phyloP scores from a whole-genome alignment of 2,329 filamentous ascomycete genomes.

The Kalmusia sp. region DNA sequence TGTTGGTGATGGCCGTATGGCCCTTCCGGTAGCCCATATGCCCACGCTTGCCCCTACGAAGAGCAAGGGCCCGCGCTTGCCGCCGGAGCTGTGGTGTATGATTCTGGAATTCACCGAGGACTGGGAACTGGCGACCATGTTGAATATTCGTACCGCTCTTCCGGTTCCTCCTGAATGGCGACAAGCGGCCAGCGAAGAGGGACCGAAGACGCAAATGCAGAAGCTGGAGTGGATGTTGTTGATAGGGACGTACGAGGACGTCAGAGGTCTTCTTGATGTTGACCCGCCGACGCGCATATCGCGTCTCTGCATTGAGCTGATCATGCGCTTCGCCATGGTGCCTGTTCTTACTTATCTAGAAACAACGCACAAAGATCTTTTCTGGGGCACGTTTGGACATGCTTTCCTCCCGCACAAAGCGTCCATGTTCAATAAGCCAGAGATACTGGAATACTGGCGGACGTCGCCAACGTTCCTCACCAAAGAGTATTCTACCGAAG shows the following conservation, averaged over 20 bases:
- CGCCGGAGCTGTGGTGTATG: constrained; percentile 87
- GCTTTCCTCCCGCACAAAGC: constrained; percentile 87
- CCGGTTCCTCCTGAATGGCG: constrained; percentile 77
- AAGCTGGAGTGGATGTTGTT: constrained; percentile 87
- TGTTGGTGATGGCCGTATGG: constrained; percentile 71
- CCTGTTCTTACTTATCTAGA: constrained; percentile 78
- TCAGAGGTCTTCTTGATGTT: constrained; percentile 75
- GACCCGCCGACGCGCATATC: constrained; percentile 79
- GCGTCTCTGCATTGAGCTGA: constrained; percentile 81
- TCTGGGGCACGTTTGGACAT: constrained; percentile 83
- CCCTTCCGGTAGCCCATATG: constrained; percentile 40
- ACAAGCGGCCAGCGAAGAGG: constrained; percentile 66
- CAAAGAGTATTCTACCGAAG: constrained; percentile 85
- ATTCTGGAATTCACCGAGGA: constrained; percentile 85
- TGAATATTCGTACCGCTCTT: constrained; percentile 81
- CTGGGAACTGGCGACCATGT: constrained; percentile 86
- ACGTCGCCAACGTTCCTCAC: constrained; percentile 81
- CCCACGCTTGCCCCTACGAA: constrained; percentile 42
- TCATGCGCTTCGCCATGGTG: constrained; percentile 88
- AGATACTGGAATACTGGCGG: constrained; percentile 91
- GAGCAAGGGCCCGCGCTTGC: constrained; percentile 60
- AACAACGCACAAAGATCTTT: constrained; percentile 73
- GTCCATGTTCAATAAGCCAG: constrained; percentile 83
- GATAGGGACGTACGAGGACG: constrained; percentile 71
- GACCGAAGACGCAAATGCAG: constrained; percentile 74